phyloP scores from a whole-genome alignment of 345 rosid species.

The Aegle marmelos region DNA sequence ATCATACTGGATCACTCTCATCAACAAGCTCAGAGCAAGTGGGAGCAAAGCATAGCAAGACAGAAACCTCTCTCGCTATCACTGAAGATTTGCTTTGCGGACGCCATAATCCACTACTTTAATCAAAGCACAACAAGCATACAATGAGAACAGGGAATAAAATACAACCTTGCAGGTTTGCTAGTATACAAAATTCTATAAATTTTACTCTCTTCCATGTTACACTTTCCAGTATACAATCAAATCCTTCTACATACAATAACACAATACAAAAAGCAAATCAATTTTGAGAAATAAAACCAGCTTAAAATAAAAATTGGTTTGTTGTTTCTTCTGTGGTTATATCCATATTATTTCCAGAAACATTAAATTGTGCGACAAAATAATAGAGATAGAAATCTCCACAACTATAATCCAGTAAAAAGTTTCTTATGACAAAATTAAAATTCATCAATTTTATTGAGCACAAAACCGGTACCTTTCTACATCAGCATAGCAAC shows the following conservation, averaged over 20 bases:
- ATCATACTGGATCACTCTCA: slow-evolving; percentile 72
- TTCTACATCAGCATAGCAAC: slow-evolving; percentile 70
- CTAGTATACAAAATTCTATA: not conserved
- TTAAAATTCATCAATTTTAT: not conserved
- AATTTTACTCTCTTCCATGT: not conserved
- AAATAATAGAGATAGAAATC: not conserved
- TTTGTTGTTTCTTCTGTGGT: not conserved
- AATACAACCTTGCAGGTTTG: not conserved
- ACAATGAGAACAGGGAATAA: not conserved
- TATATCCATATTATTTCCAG: not conserved
- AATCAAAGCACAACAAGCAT: slow-evolving; percentile 19
- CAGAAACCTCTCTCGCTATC: slow-evolving; percentile 70
- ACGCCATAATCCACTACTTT: slow-evolving; percentile 75
- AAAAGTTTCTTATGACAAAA: too few species aligned
- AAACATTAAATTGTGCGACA: not conserved
- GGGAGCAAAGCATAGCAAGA: slow-evolving; percentile 67
- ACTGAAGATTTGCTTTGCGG: slow-evolving; percentile 60
- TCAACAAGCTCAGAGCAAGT: slow-evolving; percentile 65
- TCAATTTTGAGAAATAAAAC: too few species aligned
- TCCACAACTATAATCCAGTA: not conserved
- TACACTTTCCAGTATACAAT: not conserved
- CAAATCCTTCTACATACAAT: not conserved
- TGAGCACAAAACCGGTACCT: slow-evolving; percentile 29
- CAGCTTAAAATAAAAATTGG: not conserved
- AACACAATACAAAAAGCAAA: not conserved